These are phyloP conservation scores for Scytalidium lignicola DNA, from an alignment of 2,329 filamentous ascomycete species.

Conservation along the genomic window DNA sequence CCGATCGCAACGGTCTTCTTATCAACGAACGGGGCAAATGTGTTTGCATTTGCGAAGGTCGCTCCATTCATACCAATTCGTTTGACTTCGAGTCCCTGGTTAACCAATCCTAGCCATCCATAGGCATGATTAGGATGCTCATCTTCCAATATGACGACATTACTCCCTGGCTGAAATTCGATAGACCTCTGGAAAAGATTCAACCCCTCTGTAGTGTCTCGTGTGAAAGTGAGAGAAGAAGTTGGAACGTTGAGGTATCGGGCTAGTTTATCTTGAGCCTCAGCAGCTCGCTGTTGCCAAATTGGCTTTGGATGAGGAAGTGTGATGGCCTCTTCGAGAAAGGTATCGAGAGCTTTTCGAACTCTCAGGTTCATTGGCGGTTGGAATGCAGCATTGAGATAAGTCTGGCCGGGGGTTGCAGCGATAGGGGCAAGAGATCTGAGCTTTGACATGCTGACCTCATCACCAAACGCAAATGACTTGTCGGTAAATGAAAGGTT, in stretches of 20 bases:
- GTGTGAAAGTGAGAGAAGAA: slow-evolving; percentile 23
- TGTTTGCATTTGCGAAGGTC: slow-evolving; percentile 14
- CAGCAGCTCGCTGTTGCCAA: slow-evolving; percentile 19
- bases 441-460: too few relatives aligned
- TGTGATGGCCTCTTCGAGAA: slow-evolving; percentile 22
- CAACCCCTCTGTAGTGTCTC: slow-evolving; percentile 30
- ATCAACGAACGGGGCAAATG: slow-evolving; percentile 27
- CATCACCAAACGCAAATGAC: too few relatives aligned
- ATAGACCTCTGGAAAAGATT: slow-evolving; percentile 24
- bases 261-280: slow-evolving; percentile 19
- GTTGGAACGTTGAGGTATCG: slow-evolving; percentile 25
- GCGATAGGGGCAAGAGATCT: not conserved
- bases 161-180: slow-evolving; percentile 23
- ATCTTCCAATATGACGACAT: slow-evolving; percentile 27
- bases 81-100: slow-evolving; percentile 24
- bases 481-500: too few relatives aligned
- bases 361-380: slow-evolving; percentile 28
- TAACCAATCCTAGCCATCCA: slow-evolving; percentile 25
- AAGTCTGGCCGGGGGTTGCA: slow-evolving; percentile 10
- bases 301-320: slow-evolving; percentile 17
- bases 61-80: slow-evolving; percentile 17
- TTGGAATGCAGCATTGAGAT: slow-evolving; percentile 28
- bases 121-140: slow-evolving; percentile 30
- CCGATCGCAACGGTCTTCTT: slow-evolving; percentile 26
- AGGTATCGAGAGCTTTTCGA: slow-evolving; percentile 24